These are phyloP conservation scores for Colletotrichum tabaci DNA, from an alignment of 2,329 filamentous ascomycete species.

Conservation along the genomic window DNA sequence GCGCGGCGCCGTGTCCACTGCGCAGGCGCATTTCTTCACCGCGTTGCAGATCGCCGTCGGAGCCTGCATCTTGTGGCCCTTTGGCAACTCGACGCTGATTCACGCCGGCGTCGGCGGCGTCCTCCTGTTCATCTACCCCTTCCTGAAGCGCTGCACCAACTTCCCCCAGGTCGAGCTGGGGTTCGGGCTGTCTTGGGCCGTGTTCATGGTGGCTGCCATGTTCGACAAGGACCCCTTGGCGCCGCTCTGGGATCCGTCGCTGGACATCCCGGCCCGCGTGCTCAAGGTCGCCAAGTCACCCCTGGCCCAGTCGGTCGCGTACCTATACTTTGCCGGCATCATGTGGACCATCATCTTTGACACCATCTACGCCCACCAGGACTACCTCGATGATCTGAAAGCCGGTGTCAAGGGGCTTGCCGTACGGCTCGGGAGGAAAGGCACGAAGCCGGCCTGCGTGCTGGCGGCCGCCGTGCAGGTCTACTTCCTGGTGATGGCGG, in stretches of 20 bases:
- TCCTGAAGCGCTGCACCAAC: slow-evolving; percentile 54
- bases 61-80: neutral
- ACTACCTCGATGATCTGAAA: slow-evolving; percentile 51
- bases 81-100: neutral
- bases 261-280: neutral
- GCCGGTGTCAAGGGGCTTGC: slow-evolving; percentile 53
- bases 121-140: slow-evolving; percentile 51
- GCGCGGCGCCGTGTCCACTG: slow-evolving; percentile 50
- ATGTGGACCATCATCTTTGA: slow-evolving; percentile 54
- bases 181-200: slow-evolving; percentile 50
- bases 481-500: neutral
- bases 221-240: slow-evolving; percentile 40
- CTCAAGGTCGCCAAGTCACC: neutral
- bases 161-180: slow-evolving; percentile 54
- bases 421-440: slow-evolving; percentile 47
- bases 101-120: slow-evolving; percentile 46
- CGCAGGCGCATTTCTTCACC: slow-evolving; percentile 50
- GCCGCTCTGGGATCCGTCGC: neutral
- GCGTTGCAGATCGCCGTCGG: slow-evolving; percentile 43
- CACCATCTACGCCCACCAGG: slow-evolving; percentile 55
- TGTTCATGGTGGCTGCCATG: slow-evolving; percentile 50
- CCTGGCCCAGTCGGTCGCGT: neutral
- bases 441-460: slow-evolving; percentile 36
- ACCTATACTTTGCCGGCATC: slow-evolving; percentile 46
- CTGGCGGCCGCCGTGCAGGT: slow-evolving; percentile 13